Percentiles rank a stretch among this genome's conserved stretches.
phyloP scores from a whole-genome alignment of 2,329 filamentous ascomycete species.

The Beauveria caledonica region DNA sequence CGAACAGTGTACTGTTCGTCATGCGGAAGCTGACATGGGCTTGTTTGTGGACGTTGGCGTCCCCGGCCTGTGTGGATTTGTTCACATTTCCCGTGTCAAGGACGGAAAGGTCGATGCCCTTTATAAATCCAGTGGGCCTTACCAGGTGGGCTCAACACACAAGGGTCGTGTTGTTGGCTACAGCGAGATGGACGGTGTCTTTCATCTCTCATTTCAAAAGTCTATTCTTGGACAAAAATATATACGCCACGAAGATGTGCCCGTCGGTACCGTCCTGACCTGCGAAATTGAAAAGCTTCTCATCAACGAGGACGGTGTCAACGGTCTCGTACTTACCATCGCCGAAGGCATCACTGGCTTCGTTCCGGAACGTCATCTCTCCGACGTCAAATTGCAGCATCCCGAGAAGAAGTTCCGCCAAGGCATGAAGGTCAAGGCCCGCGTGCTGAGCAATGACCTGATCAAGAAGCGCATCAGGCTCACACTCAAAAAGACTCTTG shows the following conservation, averaged over 20 bases:
- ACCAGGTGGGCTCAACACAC: slow-evolving; percentile 70
- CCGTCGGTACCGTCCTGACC: slow-evolving; percentile 70
- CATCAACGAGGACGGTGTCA: slow-evolving; percentile 67
- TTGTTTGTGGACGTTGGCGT: slow-evolving; percentile 66
- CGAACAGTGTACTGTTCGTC: slow-evolving; percentile 68
- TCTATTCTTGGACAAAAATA: slow-evolving; percentile 79
- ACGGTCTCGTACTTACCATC: slow-evolving; percentile 73
- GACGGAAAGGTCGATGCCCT: slow-evolving; percentile 84
- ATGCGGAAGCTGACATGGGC: slow-evolving; percentile 72
- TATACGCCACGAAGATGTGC: slow-evolving; percentile 84
- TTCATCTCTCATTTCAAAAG: slow-evolving; percentile 75
- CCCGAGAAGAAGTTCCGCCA: slow-evolving; percentile 95
- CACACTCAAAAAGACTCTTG: slow-evolving; percentile 87
- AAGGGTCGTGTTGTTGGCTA: slow-evolving; percentile 77
- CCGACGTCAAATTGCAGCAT: slow-evolving; percentile 79
- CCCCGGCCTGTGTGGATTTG: slow-evolving; percentile 68
- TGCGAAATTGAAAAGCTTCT: slow-evolving; percentile 80
- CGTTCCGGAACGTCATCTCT: slow-evolving; percentile 79
- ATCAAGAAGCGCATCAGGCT: slow-evolving; percentile 72
- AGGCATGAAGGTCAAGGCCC: slow-evolving; percentile 73
- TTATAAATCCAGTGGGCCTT: slow-evolving; percentile 67
- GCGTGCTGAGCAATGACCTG: slow-evolving; percentile 73
- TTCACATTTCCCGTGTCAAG: slow-evolving; percentile 87
- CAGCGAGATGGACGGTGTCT: slow-evolving; percentile 78
- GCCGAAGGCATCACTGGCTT: slow-evolving; percentile 84